Base-by-base conservation (phyloP, 495 filamentous ascomycete species). In the Lentithecium fluviatile region DNA sequence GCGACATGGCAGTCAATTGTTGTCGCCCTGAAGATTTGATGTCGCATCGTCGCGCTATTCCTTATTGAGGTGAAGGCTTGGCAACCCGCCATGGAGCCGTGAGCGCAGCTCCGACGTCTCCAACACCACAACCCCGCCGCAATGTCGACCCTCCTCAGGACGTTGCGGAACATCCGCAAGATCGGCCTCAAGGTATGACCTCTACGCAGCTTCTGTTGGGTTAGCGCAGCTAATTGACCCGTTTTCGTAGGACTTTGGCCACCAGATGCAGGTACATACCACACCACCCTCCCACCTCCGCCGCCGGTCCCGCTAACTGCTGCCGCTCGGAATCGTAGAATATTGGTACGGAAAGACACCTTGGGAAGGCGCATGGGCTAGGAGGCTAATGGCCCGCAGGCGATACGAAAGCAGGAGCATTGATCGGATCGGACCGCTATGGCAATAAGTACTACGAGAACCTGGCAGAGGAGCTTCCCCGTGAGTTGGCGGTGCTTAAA, bases 401-500 rank as follows among this genome's bases (percentile, higher is more conserved):
- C 78, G 95, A 99, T 79, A 97, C 94, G 74, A 97, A 97, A 79
- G 88, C 88, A 65, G 95, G 95, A 68, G 86, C 82, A 52, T 81
- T 95, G 67, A 85, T 99, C 60, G 95, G 87, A 56, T 79, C 74
- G 62, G 95, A 99, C 79, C 82, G 84, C 69, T 97, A 83, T 73
- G 95, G 95, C 71, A 99, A 99, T 83, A 97, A 95, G 75, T 99
- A 81, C 81, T 99, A 82, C 77, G 95, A 97, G 81, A 96, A 99
- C 78, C 74, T 84, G 66, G 80, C 80, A 62, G 91, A 98, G 72
- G 94, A 99, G 75, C 80, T 99, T 46, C 95, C 95, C 49, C 83
- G 93, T 96, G 54, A 48, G 59, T 54, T 24, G 7, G 13, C 7
- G n/a, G 1, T 23, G n/a, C 10, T 7, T 4, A 17, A 2, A 4